Base-by-base conservation (phyloP, 495 filamentous ascomycete genomes). In the Penicillium herquei region DNA sequence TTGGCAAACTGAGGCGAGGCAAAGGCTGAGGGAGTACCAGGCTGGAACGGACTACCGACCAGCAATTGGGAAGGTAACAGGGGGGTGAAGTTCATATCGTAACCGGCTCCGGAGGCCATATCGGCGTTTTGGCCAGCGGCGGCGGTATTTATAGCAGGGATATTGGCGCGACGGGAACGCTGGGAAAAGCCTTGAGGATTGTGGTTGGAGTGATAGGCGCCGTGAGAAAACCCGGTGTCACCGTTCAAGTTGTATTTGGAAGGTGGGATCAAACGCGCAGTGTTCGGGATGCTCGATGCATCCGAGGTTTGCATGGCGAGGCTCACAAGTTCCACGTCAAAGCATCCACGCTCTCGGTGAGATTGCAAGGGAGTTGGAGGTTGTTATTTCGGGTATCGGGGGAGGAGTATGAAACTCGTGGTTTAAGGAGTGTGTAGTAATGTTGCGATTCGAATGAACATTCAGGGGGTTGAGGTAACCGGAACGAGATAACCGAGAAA, bases 1-100 rank as follows among this genome's bases (percentile, higher is more conserved):
- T 84, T 90, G 63, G 90, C 86, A 67, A 96, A 98, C 65, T 96
- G 92, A 3, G 94, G 89, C 32, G 89, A 96, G 37, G 86, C 83
- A 72, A 98, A 98, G 32, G 88, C 85, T 30, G 87, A 88, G 6
- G 93, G 93, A 9, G 89, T 96, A 37, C 93, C 94, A 7, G 94
- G 91, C 72, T 98, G 93, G 69, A 98, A 98, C 12, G 94, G 94
- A 71, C 91, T 96, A 34, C 94, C 94, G 21, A 98, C 85, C 21
- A 98, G 84, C 61, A 98, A 82, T 71, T 96, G 90, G 7, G 94
- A 96, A 12, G 94, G 94, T 9, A 98, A 82, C 56, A 98, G 80
- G 45, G 95, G 92, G 41, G 94, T 96, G 72, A 96, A 97, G 72
- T 97, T 92, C 95, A 98, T 96, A 67, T 98, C 92, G 66, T 89